Evolutionary conservation across 2,329 filamentous ascomycete genomes (phyloP).

Genomic region (Exophiala lecanii-corni): DNA sequence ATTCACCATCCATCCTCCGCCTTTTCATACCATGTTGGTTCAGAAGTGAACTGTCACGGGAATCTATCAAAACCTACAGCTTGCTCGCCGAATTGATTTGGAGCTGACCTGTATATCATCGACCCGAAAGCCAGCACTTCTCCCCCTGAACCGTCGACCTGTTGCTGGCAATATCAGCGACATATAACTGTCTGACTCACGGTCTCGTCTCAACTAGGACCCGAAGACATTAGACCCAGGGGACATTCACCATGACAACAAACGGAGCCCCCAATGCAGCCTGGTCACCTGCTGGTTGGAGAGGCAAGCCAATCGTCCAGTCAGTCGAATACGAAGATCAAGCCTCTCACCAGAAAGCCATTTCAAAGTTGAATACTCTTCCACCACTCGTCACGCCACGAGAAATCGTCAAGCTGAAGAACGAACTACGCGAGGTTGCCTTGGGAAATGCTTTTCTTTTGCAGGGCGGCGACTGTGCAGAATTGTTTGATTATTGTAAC

Average conservation of each 20-base stretch:
- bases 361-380: constrained; percentile 40
- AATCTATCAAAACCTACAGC: too few relatives aligned
- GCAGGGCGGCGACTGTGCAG: constrained; percentile 91
- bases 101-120: too few relatives aligned
- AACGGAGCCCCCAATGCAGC: constrained; percentile 1
- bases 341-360: constrained; percentile 35
- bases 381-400: constrained; percentile 45
- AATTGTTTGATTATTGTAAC: constrained; percentile 95
- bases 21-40: too few relatives aligned
- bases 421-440: constrained; percentile 77
- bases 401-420: constrained; percentile 70
- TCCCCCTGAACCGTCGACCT: too few relatives aligned
- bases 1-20: too few relatives aligned
- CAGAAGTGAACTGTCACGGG: too few relatives aligned
- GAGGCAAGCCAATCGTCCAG: constrained; percentile 42
- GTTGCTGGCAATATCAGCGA: too few relatives aligned
- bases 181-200: too few relatives aligned
- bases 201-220: too few relatives aligned
- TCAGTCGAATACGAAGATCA: constrained; percentile 44
- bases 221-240: too few relatives aligned
- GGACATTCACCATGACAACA: constrained; percentile 36
- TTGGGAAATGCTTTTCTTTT: constrained; percentile 87
- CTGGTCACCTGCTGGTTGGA: constrained; percentile 37
- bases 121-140: too few relatives aligned
- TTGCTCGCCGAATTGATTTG: too few relatives aligned